Conservation (phyloP, 441 rosid genomes). For the Jatropha multifida region DNA sequence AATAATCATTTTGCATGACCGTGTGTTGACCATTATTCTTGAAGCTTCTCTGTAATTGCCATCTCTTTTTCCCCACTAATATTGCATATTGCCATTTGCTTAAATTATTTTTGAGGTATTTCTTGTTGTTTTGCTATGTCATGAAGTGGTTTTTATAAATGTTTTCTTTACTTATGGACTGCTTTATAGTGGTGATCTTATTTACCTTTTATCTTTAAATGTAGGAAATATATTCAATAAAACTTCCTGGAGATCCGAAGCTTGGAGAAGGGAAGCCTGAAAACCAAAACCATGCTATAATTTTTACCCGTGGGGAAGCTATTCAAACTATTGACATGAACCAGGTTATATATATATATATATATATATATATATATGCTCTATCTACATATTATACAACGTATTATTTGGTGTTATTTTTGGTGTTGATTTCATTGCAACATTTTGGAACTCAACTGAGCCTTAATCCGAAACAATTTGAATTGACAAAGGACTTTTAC, state of each 20-base stretch:
- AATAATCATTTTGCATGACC: neutral
- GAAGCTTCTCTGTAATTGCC: neutral
- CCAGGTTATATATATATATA: conserved; percentile 47
- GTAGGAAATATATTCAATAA: conserved; percentile 91
- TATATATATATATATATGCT: neutral
- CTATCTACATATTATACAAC: neutral
- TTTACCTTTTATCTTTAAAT: conserved; percentile 16
- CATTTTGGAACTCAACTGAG: neutral
- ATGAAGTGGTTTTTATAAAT: neutral
- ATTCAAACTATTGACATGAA: conserved; percentile 99
- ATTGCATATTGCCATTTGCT: neutral
- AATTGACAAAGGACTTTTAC: neutral
- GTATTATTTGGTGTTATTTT: neutral
- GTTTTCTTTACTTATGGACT: neutral
- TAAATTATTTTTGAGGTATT: neutral
- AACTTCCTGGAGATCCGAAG: conserved; percentile 97
- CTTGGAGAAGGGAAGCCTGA: conserved; percentile 99
- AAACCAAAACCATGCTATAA: conserved; percentile 87
- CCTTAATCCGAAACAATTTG: neutral
- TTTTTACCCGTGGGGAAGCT: conserved; percentile 97
- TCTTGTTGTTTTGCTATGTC: neutral
- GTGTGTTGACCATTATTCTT: neutral
- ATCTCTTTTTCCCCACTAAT: neutral
- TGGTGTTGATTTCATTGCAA: neutral
- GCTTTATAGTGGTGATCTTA: neutral